A percentile compares a stretch with the other conserved stretches of the same genome.
Evolutionary conservation across 1,284 basidiomycete genomes (phyloP).

Genomic region (Austroboletus novae-zelandiae): DNA sequence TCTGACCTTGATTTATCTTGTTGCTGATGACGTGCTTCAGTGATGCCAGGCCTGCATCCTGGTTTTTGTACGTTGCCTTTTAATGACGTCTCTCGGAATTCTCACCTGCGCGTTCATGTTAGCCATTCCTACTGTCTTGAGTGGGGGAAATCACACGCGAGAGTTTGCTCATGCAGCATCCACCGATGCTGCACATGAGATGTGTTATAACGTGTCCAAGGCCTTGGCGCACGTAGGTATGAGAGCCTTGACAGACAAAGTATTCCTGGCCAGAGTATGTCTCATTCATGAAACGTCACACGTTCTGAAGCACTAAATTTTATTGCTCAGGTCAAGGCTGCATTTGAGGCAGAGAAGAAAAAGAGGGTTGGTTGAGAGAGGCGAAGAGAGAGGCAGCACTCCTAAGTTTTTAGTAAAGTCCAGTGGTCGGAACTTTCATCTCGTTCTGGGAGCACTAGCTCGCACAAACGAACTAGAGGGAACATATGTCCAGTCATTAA

Average conservation of each 20-base stretch:
- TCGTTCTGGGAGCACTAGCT: no score
- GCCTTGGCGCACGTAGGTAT: constrained; percentile 58
- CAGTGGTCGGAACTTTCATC: no score
- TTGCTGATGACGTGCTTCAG: constrained; percentile 20
- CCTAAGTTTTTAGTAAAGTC: no score
- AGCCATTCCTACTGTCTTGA: constrained; percentile 53
- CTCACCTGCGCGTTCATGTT: neutral
- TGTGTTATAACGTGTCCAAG: constrained; percentile 53
- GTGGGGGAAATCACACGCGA: constrained; percentile 64
- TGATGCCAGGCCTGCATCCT: constrained; percentile 46
- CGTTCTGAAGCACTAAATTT: neutral
- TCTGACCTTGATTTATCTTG: neutral
- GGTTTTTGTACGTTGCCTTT: constrained; percentile 37
- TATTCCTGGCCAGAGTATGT: constrained; percentile 23
- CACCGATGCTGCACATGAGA: constrained; percentile 54
- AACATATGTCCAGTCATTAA: no score
- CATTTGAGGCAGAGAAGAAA: constrained; percentile 16
- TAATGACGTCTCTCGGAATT: neutral
- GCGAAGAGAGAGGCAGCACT: no score
- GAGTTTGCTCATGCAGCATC: constrained; percentile 54
- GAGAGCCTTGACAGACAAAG: constrained; percentile 53
- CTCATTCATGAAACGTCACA: neutral
- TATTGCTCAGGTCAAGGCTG: constrained; percentile 14
- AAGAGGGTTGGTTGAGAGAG: neutral
- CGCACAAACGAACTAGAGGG: no score